These are phyloP conservation scores for Colletotrichum camelliae DNA, from an alignment of 2,329 filamentous ascomycete genomes.

Conservation along the genomic window DNA sequence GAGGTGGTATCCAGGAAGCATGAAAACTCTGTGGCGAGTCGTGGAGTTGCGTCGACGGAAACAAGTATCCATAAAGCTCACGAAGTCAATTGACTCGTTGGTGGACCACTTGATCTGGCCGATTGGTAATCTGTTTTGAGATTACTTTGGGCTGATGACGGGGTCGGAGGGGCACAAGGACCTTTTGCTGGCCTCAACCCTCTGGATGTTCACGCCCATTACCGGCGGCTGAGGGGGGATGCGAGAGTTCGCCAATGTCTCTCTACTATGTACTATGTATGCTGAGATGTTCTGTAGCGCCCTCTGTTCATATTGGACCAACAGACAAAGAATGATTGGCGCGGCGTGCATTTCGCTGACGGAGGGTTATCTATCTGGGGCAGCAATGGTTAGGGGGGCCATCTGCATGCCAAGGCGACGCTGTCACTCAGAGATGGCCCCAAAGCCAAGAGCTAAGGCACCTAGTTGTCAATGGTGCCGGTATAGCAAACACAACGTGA, in stretches of 20 bases:
- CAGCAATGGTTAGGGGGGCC: neutral
- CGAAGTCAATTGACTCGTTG: conserved; percentile 3
- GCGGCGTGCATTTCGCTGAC: neutral
- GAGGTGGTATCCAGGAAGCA: neutral
- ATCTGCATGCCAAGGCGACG: conserved; percentile 19
- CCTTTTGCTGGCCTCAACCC: neutral
- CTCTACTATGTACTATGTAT: neutral
- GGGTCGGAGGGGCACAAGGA: neutral
- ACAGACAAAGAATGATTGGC: neutral
- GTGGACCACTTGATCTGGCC: neutral
- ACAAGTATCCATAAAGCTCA: neutral
- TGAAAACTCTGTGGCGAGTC: conserved; percentile 6
- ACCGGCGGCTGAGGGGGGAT: neutral
- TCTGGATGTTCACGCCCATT: neutral
- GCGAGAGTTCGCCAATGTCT: conserved; percentile 16
- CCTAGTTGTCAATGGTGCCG: neutral
- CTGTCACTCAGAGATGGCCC: neutral
- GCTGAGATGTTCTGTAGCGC: conserved; percentile 5
- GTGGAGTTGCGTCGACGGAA: conserved; percentile 9
- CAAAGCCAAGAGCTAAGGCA: neutral
- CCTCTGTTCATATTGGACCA: neutral
- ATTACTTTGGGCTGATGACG: neutral
- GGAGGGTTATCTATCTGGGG: conserved; percentile 7
- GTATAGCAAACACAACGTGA: neutral
- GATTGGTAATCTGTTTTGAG: neutral